These are phyloP conservation scores for Exophiala bonariae DNA, from an alignment of 2,329 filamentous ascomycete species.

Conservation along the genomic window DNA sequence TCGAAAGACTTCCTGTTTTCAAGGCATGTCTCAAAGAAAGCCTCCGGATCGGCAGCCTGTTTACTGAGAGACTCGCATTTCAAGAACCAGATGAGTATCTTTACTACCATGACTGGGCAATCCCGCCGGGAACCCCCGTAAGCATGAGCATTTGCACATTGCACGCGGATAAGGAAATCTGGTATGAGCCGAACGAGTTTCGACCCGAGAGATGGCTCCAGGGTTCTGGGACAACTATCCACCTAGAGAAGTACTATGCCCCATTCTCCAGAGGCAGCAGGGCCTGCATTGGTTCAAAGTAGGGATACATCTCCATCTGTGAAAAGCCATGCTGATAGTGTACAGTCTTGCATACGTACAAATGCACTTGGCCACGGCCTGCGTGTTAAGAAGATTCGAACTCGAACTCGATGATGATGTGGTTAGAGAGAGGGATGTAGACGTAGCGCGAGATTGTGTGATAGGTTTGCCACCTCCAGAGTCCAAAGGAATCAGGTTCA, in stretches of 20 bases:
- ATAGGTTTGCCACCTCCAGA: conserved; percentile 11
- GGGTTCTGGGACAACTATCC: no score
- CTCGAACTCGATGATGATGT: conserved; percentile 16
- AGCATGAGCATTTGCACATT: neutral
- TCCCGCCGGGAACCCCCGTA: conserved; percentile 20
- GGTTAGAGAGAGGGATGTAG: conserved; percentile 9
- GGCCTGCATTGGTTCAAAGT: conserved; percentile 9
- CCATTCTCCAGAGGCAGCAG: conserved; percentile 7
- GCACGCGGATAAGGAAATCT: neutral
- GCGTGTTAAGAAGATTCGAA: conserved; percentile 15
- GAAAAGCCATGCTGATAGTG: neutral
- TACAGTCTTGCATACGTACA: conserved; percentile 17
- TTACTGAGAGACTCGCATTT: conserved; percentile 5
- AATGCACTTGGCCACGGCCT: conserved; percentile 15
- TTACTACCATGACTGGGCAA: neutral
- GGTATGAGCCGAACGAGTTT: conserved; percentile 1
- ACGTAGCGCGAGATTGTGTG: conserved; percentile 14
- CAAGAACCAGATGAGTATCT: conserved; percentile 2
- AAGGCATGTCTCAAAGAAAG: conserved; percentile 4
- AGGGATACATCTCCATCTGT: neutral
- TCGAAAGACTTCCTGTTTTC: conserved; percentile 31
- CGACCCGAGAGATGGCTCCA: conserved; percentile 8
- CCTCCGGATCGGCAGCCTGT: conserved; percentile 8
- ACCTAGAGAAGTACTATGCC: conserved; percentile 5
- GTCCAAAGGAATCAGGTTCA: conserved; percentile 8